phyloP scores from a whole-genome alignment of 1,139 yeast species.

The Candida glucosophila region DNA sequence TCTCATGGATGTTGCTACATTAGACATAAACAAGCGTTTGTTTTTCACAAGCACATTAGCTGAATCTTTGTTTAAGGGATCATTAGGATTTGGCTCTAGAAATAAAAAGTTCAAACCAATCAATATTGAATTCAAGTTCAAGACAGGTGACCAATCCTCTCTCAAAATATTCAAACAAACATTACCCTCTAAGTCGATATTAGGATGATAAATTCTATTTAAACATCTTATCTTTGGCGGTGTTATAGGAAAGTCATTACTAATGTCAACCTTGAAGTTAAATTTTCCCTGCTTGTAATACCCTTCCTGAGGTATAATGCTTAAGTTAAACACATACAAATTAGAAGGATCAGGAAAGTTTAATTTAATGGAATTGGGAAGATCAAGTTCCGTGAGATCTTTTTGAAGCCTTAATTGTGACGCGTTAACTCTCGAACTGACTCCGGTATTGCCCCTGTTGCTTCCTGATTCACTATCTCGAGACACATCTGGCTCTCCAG shows the following conservation, averaged over 20 bases:
- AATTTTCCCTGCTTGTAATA: constrained; percentile 65
- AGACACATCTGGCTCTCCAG: constrained; percentile 11
- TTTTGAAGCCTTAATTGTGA: constrained; percentile 50
- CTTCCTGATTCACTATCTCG: constrained; percentile 1
- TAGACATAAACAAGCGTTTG: constrained; percentile 44
- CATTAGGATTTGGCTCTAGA: constrained; percentile 84
- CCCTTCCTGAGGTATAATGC: constrained; percentile 72
- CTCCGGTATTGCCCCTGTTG: constrained; percentile 3
- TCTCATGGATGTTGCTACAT: constrained; percentile 59
- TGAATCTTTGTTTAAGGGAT: constrained; percentile 87
- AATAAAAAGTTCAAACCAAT: constrained; percentile 83
- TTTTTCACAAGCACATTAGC: constrained; percentile 65
- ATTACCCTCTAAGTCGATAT: constrained; percentile 83
- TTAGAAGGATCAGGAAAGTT: constrained; percentile 48
- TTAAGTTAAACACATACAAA: constrained; percentile 52
- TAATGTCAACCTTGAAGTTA: constrained; percentile 54
- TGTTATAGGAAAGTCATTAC: constrained; percentile 78
- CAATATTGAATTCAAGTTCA: constrained; percentile 71
- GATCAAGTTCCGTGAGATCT: constrained; percentile 61
- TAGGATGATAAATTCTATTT: constrained; percentile 82
- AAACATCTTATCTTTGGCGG: constrained; percentile 79
- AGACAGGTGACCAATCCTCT: constrained; percentile 95
- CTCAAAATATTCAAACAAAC: constrained; percentile 84
- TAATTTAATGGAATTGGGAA: constrained; percentile 57
- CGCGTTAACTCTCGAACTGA: constrained; percentile 25